Percentiles rank a stretch among this genome's conserved stretches.
Evolutionary conservation across 768 basidiomycete genomes (phyloP).

Genomic region (Asterophora parasitica): DNA sequence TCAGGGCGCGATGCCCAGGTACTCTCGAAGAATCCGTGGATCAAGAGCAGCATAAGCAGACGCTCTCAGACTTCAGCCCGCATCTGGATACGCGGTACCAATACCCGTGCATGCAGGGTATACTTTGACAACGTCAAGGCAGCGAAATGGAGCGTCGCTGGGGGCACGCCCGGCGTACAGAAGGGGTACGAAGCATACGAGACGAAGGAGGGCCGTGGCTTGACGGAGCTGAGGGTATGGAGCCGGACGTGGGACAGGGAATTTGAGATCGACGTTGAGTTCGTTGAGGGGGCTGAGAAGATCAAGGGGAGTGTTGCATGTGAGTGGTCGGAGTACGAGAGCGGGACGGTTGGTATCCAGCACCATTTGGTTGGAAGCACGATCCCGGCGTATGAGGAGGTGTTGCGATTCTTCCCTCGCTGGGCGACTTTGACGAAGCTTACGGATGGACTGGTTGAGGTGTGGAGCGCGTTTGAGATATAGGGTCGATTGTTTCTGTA

Average conservation of each 20-base stretch:
- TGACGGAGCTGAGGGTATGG: slow-evolving; percentile 41
- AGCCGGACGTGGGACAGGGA: slow-evolving; percentile 45
- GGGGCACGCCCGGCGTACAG: slow-evolving; percentile 3
- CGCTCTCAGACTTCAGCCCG: slow-evolving; percentile 22
- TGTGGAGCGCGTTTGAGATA: slow-evolving; percentile 29
- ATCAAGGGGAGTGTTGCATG: slow-evolving; percentile 42
- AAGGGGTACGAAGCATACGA: slow-evolving; percentile 8
- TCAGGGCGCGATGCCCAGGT: neutral
- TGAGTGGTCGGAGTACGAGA: slow-evolving; percentile 51
- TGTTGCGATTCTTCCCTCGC: slow-evolving; percentile 54
- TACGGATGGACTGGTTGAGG: slow-evolving; percentile 58
- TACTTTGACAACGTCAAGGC: slow-evolving; percentile 37
- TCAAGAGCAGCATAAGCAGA: slow-evolving; percentile 13
- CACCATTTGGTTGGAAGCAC: slow-evolving; percentile 50
- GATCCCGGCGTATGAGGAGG: slow-evolving; percentile 71
- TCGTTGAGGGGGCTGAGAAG: slow-evolving; percentile 35
- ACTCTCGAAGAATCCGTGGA: slow-evolving; percentile 14
- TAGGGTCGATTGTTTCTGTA: slow-evolving; percentile 3
- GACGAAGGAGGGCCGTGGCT: slow-evolving; percentile 22
- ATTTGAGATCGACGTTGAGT: slow-evolving; percentile 43
- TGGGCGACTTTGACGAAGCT: slow-evolving; percentile 64
- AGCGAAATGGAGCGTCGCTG: slow-evolving; percentile 7
- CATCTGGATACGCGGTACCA: slow-evolving; percentile 42
- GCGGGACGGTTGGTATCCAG: slow-evolving; percentile 34
- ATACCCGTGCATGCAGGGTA: slow-evolving; percentile 57